These are phyloP conservation scores for Lodderomyces elongisporus DNA, from an alignment of 1,139 yeast genomes.

Conservation along the genomic window DNA sequence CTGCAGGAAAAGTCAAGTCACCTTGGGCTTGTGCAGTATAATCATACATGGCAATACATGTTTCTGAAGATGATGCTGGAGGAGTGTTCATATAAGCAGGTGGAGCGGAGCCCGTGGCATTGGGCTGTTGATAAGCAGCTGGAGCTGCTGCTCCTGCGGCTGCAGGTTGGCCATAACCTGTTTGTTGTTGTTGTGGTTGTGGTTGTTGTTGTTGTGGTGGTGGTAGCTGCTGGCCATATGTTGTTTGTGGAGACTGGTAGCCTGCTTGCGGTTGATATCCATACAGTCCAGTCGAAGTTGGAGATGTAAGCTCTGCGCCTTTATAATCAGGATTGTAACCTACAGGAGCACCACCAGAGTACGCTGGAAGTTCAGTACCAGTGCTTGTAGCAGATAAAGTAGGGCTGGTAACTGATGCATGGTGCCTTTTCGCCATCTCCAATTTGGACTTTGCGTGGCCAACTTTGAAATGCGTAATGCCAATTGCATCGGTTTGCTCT, in stretches of 20 bases:
- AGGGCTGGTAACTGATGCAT: conserved; percentile 25
- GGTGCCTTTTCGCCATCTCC: conserved; percentile 75
- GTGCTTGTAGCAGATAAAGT: conserved; percentile 25
- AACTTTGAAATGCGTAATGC: conserved; percentile 81
- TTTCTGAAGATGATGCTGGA: conserved; percentile 41
- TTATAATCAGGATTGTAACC: conserved; percentile 17
- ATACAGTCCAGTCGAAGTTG: conserved; percentile 12
- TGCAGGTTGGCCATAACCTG: conserved; percentile 14
- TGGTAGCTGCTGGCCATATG: conserved; percentile 3
- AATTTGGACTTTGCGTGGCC: conserved; percentile 84
- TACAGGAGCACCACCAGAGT: conserved; percentile 20
- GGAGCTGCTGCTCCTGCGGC: too few relatives aligned
- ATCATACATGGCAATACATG: conserved; percentile 73
- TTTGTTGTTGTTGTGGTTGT: conserved; percentile 8
- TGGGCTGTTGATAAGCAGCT: conserved; percentile 7
- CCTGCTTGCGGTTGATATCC: conserved; percentile 1
- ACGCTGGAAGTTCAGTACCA: conserved; percentile 21
- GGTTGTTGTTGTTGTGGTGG: conserved; percentile 1
- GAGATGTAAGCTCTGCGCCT: conserved; percentile 15
- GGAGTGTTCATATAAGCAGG: conserved; percentile 30
- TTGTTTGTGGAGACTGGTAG: not conserved
- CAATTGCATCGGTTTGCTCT: conserved; percentile 80
- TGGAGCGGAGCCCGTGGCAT: conserved; percentile 13
- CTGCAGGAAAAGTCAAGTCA: conserved; percentile 82
- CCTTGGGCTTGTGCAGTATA: conserved; percentile 86